Percentiles rank a stretch among this genome's conserved stretches.
phyloP scores from a whole-genome alignment of 1,139 yeast species.

The Magnusiomyces clavatus region DNA sequence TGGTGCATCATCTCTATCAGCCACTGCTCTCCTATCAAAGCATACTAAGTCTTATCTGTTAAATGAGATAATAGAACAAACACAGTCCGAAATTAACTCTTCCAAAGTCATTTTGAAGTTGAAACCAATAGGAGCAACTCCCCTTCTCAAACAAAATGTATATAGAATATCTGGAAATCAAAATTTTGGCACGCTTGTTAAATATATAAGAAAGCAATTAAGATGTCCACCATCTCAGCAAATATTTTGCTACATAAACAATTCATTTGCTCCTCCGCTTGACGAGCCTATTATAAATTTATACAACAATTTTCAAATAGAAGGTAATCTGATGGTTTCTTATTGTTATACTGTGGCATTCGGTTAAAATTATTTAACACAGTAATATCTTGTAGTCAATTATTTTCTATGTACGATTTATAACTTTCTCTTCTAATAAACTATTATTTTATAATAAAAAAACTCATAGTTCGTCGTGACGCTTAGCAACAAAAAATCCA shows the following conservation, averaged over 20 bases:
- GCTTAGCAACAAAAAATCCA: not conserved
- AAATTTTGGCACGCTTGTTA: slow-evolving; percentile 31
- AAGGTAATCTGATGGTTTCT: slow-evolving; percentile 10
- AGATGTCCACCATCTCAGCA: slow-evolving; percentile 26
- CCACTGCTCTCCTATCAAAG: no score
- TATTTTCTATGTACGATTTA: no score
- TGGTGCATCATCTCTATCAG: no score
- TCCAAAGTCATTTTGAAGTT: slow-evolving; percentile 26
- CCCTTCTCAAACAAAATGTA: slow-evolving; percentile 30
- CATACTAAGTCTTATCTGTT: no score
- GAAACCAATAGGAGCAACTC: slow-evolving; percentile 37
- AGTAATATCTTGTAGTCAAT: no score
- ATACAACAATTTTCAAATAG: slow-evolving; percentile 13
- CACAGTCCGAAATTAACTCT: not conserved
- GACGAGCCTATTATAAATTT: slow-evolving; percentile 32
- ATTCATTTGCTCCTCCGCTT: slow-evolving; percentile 35
- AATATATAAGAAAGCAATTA: slow-evolving; percentile 32
- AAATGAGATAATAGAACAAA: not conserved
- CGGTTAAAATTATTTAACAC: slow-evolving; percentile 10
- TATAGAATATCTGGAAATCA: slow-evolving; percentile 32
- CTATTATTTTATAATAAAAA: no score
- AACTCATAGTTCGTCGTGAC: not conserved
- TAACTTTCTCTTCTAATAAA: no score
- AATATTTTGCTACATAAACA: slow-evolving; percentile 34
- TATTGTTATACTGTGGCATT: slow-evolving; percentile 15